Evolutionary conservation across 495 filamentous ascomycete species (phyloP), one percentile per base, ranked within the genome.

Genomic region (Aspergillus hancockii): DNA sequence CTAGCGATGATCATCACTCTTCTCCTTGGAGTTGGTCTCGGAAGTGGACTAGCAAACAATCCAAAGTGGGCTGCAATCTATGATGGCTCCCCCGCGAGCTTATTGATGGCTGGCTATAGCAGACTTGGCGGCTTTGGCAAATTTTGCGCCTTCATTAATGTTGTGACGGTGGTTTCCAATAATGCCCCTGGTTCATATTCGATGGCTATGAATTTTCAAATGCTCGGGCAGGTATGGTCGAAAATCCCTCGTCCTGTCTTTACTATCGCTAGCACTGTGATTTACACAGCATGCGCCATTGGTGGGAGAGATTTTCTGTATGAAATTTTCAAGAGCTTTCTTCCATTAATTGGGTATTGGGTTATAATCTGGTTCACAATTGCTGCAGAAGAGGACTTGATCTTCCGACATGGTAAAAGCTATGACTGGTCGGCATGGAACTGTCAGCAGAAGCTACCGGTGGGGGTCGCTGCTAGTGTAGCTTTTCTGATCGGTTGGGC

Each of bases 151-250:
- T 83, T 90, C 14, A 68, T 92, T 30, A 81, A 89, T 31, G 85
- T 88, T 0, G 66, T 92, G 10, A 87, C 88, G 0, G 72, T 90
- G 28, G 83, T 91, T 19, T 80, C 86, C 2, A 91, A 90, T 68
- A 85, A 86, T 52, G 81, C 91, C 10, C 82, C 88, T 0, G 85
- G 87, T 0, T 83, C 83, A 0, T 92, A 91, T 68, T 85, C 86
- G 25, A 85, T 93, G 58, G 83, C 84, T 1, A 84, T 94, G 57
- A 86, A 87, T 28, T 80, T 92, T 56, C 90, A 93, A 66, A 83
- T 92, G 52, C 71, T 94, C 8, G 85, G 83, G 0, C 75, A 79
- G 13, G 75, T 75, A 54, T 88, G 86, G 51, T 80, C 82, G 65
- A 79, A 74, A 43, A 79, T 93, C 14, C 90, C 90, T 0, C 83